Percentiles rank a stretch among this genome's conserved stretches.
Evolutionary conservation across 176 grass and related monocot genomes (phyloP).

Genomic region (Elaeis guineensis): DNA sequence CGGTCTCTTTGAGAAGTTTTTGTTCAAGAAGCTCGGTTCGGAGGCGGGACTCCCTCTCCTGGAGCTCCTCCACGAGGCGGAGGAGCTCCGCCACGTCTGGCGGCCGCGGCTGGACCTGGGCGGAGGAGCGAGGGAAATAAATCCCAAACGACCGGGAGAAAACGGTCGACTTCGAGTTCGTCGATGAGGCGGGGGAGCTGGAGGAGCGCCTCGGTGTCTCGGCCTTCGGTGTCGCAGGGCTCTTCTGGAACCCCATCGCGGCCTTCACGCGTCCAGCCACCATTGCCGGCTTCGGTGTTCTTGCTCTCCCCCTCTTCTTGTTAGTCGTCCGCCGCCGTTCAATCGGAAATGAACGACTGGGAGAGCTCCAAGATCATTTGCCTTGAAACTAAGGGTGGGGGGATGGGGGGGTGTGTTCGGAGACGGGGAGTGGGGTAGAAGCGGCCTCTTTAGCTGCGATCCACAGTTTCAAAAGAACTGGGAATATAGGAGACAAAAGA

Average conservation of each 20-base stretch:
- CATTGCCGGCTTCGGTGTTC: conserved; percentile 21
- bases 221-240: conserved; percentile 27
- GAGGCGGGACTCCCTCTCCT: conserved; percentile 88
- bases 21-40: conserved; percentile 84
- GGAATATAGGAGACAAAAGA: too few relatives aligned
- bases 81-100: conserved; percentile 75
- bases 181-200: not conserved
- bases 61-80: conserved; percentile 74
- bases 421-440: too few relatives aligned
- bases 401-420: too few relatives aligned
- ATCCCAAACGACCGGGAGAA: conserved; percentile 67
- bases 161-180: conserved; percentile 1
- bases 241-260: conserved; percentile 84
- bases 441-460: too few relatives aligned
- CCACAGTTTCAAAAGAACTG: too few relatives aligned
- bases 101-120: conserved; percentile 59
- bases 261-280: conserved; percentile 90
- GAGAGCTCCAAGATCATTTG: too few relatives aligned
- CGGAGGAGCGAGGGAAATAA: conserved; percentile 72
- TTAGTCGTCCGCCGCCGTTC: not conserved
- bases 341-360: not conserved
- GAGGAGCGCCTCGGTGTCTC: conserved; percentile 24
- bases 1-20: conserved; percentile 85
- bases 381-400: too few relatives aligned
- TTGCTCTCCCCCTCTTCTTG: not conserved